Evolutionary conservation across 108 stramenopile species (phyloP), one percentile per base, ranked within the genome.

Genomic region (Aurantiochytrium sp.): DNA sequence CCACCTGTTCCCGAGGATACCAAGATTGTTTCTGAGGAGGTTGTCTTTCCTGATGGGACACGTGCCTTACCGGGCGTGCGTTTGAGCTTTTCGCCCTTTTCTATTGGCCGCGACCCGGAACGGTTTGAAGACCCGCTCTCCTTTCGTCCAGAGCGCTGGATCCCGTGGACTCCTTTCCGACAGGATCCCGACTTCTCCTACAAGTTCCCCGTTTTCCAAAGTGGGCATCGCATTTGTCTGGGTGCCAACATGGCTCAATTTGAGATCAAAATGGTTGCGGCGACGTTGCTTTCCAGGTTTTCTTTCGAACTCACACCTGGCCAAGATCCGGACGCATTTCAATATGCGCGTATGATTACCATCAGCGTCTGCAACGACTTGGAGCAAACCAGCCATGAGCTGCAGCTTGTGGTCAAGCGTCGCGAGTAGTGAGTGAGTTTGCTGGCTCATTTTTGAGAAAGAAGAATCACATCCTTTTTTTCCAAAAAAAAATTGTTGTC

Each of bases 11-110:
- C 93, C 8, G 71, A 88, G 18, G 92, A 92, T 49, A 76, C 60
- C 29, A 91, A 92, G 45, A 92, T 73, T 47, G 89, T 83, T 58
- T 49, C 64, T n/a, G 71, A 92, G 19, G 92, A 89, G 28, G 91
- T 92, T 69, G 88, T 87, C 5, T 69, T 93, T 35, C 94, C 94
- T 44, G 94, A 94, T 58, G 94, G 94, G 58, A 93, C 93, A 42
- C 53, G 14, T 21, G 60, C 93, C 29, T 87, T 88, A 10, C 58
- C 57, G 25, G 93, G 92, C 25, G 51, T 88, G 35, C 60, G 71
- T 49, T 60, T 93, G 42, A 57, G 87, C 43, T 93, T 72, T 47
- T 51, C 53, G 45, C 89, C 91, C 12, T 93, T 89, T 60, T 51
- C 87, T 4, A 94, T 93, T 59, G 91, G 91, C 5, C 88, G 92